Conservation (phyloP, 768 basidiomycete genomes). For the Phylloporus scabripes region DNA sequence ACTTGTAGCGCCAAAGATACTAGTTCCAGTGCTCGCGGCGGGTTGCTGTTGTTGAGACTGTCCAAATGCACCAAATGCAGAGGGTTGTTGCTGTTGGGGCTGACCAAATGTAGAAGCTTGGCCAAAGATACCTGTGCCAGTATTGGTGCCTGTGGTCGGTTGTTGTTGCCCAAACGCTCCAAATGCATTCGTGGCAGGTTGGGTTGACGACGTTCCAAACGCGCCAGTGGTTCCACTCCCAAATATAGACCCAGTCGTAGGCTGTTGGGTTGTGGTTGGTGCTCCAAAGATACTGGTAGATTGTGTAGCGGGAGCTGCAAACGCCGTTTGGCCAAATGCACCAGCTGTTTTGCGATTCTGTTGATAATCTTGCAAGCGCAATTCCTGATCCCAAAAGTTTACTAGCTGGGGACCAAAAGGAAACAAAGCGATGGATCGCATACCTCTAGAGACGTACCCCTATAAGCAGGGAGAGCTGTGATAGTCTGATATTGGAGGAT, state of each 20-base stretch:
- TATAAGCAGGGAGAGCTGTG: constrained; percentile 72
- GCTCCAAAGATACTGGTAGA: constrained; percentile 25
- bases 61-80: constrained; percentile 50
- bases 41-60: constrained; percentile 35
- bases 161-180: constrained; percentile 34
- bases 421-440: constrained; percentile 2
- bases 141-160: constrained; percentile 28
- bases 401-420: background rate
- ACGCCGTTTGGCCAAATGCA: constrained; percentile 50
- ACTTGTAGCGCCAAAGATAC: constrained; percentile 31
- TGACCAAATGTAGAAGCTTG: constrained; percentile 37
- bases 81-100: constrained; percentile 25
- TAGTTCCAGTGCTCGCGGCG: constrained; percentile 29
- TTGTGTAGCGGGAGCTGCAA: constrained; percentile 23
- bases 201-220: constrained; percentile 24
- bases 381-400: constrained; percentile 43
- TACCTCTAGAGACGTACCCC: constrained; percentile 74
- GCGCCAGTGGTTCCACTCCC: constrained; percentile 17
- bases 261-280: constrained; percentile 23
- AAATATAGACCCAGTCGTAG: constrained; percentile 29
- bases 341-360: constrained; percentile 68
- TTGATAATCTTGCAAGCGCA: constrained; percentile 69
- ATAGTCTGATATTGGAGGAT: constrained; percentile 78
- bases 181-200: constrained; percentile 27
- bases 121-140: constrained; percentile 41